Percentiles rank a stretch among this genome's conserved stretches.
These are phyloP conservation scores for Vitis cinerea DNA, from an alignment of 164 flowering plant genomes.

Conservation along the genomic window DNA sequence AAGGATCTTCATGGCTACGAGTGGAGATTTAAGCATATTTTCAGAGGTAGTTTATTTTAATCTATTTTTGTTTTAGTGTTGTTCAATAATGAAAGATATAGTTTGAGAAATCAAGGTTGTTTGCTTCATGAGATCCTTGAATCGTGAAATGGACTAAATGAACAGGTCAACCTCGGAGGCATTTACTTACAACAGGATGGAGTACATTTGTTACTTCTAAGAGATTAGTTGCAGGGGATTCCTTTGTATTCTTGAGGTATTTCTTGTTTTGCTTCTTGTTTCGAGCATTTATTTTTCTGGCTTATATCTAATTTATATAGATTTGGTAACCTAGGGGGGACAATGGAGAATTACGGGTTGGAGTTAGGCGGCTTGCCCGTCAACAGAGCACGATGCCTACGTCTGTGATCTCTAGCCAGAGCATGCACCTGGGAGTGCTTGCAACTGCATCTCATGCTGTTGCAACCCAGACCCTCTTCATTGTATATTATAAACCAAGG, in stretches of 20 bases:
- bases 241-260: constrained; percentile 91
- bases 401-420: constrained; percentile 90
- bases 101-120: not conserved
- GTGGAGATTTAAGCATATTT: constrained; percentile 88
- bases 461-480: constrained; percentile 58
- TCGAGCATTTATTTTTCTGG: not conserved
- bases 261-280: not conserved
- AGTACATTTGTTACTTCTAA: constrained; percentile 91
- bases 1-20: constrained; percentile 84
- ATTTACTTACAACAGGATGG: constrained; percentile 97
- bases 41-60: constrained; percentile 49
- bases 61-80: not conserved
- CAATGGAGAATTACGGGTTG: constrained; percentile 79
- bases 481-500: constrained; percentile 93
- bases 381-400: constrained; percentile 82
- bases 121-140: too few relatives aligned
- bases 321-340: constrained; percentile 57
- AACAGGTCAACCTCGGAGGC: constrained; percentile 93
- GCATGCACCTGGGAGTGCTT: constrained; percentile 94
- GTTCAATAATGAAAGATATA: not conserved
- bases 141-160: not conserved
- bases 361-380: constrained; percentile 65
- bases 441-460: constrained; percentile 96
- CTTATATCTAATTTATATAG: not conserved
- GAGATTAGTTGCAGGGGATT: constrained; percentile 90